Evolutionary conservation across 2,329 filamentous ascomycete genomes (phyloP).

Genomic region (Neofusicoccum umdonicola): DNA sequence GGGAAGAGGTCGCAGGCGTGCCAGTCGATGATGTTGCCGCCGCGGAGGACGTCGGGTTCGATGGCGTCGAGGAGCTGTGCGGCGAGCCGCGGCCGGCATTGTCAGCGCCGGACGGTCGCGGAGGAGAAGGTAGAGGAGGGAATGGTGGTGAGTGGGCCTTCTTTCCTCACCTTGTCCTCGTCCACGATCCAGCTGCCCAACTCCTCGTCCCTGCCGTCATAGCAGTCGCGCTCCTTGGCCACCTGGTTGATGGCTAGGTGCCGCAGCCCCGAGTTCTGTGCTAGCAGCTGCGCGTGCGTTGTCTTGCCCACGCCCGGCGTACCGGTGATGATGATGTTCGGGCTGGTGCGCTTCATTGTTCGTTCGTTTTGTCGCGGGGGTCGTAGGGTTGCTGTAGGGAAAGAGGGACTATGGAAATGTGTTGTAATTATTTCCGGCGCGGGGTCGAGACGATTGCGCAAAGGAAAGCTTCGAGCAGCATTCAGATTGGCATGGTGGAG

Average conservation of each 20-base stretch:
- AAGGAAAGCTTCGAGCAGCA: background rate
- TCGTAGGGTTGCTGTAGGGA: too few relatives aligned
- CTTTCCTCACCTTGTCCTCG: conserved; percentile 74
- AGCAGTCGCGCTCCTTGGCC: conserved; percentile 82
- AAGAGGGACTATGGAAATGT: background rate
- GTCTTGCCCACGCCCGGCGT: conserved; percentile 97
- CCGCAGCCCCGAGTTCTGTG: conserved; percentile 68
- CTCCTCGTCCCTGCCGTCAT: conserved; percentile 84
- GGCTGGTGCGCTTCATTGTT: conserved; percentile 42
- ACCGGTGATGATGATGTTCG: conserved; percentile 93
- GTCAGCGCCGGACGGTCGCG: too few relatives aligned
- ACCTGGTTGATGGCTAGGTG: conserved; percentile 88
- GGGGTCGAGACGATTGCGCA: background rate
- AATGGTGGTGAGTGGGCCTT: background rate
- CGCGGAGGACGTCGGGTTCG: conserved; percentile 69
- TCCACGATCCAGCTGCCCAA: conserved; percentile 89
- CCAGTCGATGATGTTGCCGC: conserved; percentile 94
- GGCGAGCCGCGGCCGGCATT: too few relatives aligned
- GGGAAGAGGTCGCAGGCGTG: conserved; percentile 96
- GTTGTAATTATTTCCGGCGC: background rate
- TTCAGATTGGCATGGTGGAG: background rate
- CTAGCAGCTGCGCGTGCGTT: conserved; percentile 80
- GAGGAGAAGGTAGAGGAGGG: too few relatives aligned
- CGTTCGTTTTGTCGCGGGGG: background rate
- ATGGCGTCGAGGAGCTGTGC: conserved; percentile 78